These are phyloP conservation scores for Centrapalus pauciflorus DNA, from an alignment of 129 eudicot genomes.

Conservation along the genomic window DNA sequence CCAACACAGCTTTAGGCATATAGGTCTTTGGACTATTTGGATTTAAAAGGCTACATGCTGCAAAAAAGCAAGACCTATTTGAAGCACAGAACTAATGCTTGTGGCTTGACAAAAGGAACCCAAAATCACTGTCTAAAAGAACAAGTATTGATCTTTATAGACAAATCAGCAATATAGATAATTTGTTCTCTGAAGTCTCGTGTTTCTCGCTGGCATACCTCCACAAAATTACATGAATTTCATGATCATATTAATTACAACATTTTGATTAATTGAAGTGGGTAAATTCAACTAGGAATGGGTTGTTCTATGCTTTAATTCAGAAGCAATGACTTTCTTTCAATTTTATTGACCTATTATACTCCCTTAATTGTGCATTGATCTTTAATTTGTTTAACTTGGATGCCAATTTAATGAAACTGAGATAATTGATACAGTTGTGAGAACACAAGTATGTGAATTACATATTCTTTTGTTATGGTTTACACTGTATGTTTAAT, in stretches of 20 bases:
- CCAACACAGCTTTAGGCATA: background rate
- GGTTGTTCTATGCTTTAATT: no score
- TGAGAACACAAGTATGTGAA: background rate
- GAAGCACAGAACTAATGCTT: background rate
- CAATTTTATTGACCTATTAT: background rate
- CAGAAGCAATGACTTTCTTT: background rate
- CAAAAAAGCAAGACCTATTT: background rate
- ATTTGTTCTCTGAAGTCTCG: background rate
- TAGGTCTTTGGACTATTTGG: background rate
- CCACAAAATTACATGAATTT: no score
- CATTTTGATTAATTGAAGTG: background rate
- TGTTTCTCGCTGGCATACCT: background rate
- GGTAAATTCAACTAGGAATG: no score
- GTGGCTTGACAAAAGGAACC: background rate
- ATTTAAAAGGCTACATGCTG: background rate
- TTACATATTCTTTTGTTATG: no score
- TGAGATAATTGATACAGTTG: no score
- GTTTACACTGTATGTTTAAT: background rate
- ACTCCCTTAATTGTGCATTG: background rate
- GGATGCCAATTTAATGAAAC: no score
- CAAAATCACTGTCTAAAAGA: background rate
- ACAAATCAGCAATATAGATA: background rate
- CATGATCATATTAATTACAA: background rate
- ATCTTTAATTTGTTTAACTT: no score
- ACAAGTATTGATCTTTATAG: background rate